A percentile compares a stretch with the other conserved stretches of the same genome.
Conservation (phyloP, 768 basidiomycete species). For the Termitomyces eurrhizus region DNA sequence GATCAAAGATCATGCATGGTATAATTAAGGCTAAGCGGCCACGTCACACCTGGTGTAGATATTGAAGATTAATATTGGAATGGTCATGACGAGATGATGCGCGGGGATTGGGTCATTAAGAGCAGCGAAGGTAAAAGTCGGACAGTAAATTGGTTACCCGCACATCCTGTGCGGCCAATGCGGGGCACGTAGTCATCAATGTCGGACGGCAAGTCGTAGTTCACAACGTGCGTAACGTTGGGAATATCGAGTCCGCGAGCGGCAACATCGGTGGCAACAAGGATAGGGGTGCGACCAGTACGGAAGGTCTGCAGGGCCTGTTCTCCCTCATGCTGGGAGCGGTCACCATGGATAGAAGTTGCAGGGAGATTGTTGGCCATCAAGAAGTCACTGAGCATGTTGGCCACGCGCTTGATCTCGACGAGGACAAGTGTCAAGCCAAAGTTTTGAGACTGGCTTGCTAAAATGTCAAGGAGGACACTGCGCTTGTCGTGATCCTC, state of each 20-base stretch:
- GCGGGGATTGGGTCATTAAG: conserved; percentile 42
- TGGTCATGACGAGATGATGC: conserved; percentile 38
- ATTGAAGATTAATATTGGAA: conserved; percentile 28
- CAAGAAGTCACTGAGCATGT: conserved; percentile 96
- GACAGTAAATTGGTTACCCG: conserved; percentile 61
- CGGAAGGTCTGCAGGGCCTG: conserved; percentile 94
- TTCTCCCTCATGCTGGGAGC: conserved; percentile 97
- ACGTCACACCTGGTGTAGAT: conserved; percentile 13
- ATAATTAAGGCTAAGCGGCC: conserved; percentile 3
- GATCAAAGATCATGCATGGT: conserved; percentile 7
- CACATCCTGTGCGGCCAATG: conserved; percentile 97
- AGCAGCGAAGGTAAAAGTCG: conserved; percentile 48
- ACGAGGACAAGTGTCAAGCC: conserved; percentile 96
- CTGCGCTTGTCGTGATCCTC: conserved; percentile 97
- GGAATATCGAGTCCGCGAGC: conserved; percentile 99
- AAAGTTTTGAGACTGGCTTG: conserved; percentile 60
- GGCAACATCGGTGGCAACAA: conserved; percentile 98
- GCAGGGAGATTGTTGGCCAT: conserved; percentile 78
- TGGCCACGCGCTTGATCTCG: conserved; percentile 99
- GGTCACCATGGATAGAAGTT: conserved; percentile 97
- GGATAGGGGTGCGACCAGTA: conserved; percentile 88
- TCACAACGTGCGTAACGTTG: conserved; percentile 97
- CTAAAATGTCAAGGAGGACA: conserved; percentile 90
- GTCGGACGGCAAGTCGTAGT: conserved; percentile 96
- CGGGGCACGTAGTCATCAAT: conserved; percentile 99